phyloP scores from a whole-genome alignment of 306 rosid genomes.

The Arachis hypogaea region DNA sequence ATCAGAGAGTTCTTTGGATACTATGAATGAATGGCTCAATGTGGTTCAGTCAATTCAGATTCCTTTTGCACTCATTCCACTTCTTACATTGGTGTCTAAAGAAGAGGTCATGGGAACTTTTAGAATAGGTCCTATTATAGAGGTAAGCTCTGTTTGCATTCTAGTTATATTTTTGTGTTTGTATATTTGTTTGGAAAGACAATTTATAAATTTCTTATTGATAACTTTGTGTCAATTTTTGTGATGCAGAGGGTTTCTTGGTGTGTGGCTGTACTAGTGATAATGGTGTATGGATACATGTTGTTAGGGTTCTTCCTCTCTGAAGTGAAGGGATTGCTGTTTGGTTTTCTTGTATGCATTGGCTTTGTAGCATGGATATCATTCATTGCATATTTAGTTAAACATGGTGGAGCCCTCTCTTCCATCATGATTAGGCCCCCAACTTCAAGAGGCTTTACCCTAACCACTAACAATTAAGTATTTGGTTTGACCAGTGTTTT shows the following conservation, averaged over 20 bases:
- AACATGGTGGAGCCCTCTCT: constrained; percentile 51
- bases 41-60: constrained; percentile 64
- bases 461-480: constrained; percentile 23
- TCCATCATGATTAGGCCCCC: constrained; percentile 42
- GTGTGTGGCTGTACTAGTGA: constrained; percentile 50
- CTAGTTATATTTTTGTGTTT: too few species aligned
- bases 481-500: too few species aligned
- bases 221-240: constrained; percentile 21
- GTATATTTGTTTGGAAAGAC: too few species aligned
- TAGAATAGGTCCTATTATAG: constrained; percentile 60
- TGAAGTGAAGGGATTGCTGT: constrained; percentile 49
- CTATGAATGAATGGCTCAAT: constrained; percentile 82
- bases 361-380: constrained; percentile 48
- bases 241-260: constrained; percentile 51
- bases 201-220: neutral
- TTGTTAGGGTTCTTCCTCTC: constrained; percentile 49
- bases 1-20: constrained; percentile 68
- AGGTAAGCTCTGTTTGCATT: constrained; percentile 44
- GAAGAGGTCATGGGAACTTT: constrained; percentile 78
- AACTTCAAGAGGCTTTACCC: constrained; percentile 45
- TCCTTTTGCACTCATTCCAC: constrained; percentile 84
- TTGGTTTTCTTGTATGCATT: constrained; percentile 45
- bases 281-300: constrained; percentile 54
- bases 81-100: constrained; percentile 74
- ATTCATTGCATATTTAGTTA: constrained; percentile 46